Percentiles rank a stretch among this genome's conserved stretches.
Conservation (phyloP, 805 yeast species). For the Pichia californica region DNA sequence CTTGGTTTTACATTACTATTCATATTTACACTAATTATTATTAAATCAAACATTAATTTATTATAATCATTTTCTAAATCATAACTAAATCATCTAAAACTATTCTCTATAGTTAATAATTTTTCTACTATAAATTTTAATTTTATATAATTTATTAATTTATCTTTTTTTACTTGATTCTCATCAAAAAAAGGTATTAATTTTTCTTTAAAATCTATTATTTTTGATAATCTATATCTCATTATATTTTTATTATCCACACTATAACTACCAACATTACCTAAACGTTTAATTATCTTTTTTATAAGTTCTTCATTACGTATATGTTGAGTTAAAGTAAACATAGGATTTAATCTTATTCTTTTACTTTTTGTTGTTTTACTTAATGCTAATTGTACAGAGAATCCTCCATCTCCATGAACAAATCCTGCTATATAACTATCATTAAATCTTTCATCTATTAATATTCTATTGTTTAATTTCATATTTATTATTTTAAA, state of each 20-base stretch:
- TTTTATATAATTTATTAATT: slow-evolving; percentile 1
- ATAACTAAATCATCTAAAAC: neutral
- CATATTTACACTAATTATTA: slow-evolving; percentile 2
- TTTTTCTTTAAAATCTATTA: neutral
- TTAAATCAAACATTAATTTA: slow-evolving; percentile 1
- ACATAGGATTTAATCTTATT: neutral
- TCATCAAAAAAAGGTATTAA: slow-evolving; percentile 4
- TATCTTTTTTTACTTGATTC: slow-evolving; percentile 1
- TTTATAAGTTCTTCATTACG: neutral
- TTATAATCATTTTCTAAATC: slow-evolving; percentile 3
- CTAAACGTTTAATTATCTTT: slow-evolving; percentile 1
- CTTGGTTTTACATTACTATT: slow-evolving; percentile 1
- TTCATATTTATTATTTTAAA: neutral
- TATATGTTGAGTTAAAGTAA: slow-evolving; percentile 4
- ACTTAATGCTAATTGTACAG: neutral
- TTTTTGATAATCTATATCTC: slow-evolving; percentile 1
- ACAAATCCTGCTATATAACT: slow-evolving; percentile 1
- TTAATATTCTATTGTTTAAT: neutral
- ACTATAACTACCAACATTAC: slow-evolving; percentile 1
- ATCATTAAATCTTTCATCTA: slow-evolving; percentile 1
- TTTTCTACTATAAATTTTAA: slow-evolving; percentile 1
- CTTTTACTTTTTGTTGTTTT: neutral
- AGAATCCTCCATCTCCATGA: slow-evolving; percentile 4
- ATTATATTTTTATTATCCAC: slow-evolving; percentile 4
- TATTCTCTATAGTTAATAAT: neutral